Percentiles rank a stretch among this genome's conserved stretches.
These are phyloP conservation scores for Cardiospermum halicacabum DNA, from an alignment of 345 rosid species.

Conservation along the genomic window DNA sequence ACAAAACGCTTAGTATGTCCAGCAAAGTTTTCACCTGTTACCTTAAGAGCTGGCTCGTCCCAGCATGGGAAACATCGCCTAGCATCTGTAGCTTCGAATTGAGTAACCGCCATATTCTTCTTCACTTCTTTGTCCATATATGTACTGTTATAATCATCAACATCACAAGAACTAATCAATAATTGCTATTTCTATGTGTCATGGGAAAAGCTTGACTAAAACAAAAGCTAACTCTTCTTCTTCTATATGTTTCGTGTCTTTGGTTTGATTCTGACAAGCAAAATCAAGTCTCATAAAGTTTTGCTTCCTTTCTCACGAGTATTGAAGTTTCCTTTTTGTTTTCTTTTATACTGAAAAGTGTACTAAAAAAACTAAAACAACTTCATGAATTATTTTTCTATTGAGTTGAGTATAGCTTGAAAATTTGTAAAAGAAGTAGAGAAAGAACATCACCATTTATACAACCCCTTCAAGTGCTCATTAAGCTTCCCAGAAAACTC, in stretches of 20 bases:
- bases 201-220: too few relatives aligned
- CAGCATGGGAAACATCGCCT: conserved; percentile 50
- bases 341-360: too few relatives aligned
- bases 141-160: conserved; percentile 20
- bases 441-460: conserved; percentile 30
- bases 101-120: conserved; percentile 45
- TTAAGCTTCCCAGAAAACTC: conserved; percentile 34
- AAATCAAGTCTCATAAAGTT: neutral
- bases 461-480: conserved; percentile 36
- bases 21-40: too few relatives aligned
- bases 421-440: neutral
- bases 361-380: too few relatives aligned
- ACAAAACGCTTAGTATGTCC: too few relatives aligned
- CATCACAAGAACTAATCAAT: neutral
- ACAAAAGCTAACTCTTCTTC: too few relatives aligned
- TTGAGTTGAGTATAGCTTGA: too few relatives aligned
- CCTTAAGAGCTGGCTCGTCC: conserved; percentile 54
- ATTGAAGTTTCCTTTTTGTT: neutral
- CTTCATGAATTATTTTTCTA: too few relatives aligned
- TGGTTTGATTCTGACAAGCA: neutral
- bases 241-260: too few relatives aligned
- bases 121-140: conserved; percentile 27
- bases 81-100: conserved; percentile 42
- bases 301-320: neutral
- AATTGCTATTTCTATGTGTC: neutral